Conservation (phyloP, 352 stramenopile species). For the Phytopythium mirpurense region DNA sequence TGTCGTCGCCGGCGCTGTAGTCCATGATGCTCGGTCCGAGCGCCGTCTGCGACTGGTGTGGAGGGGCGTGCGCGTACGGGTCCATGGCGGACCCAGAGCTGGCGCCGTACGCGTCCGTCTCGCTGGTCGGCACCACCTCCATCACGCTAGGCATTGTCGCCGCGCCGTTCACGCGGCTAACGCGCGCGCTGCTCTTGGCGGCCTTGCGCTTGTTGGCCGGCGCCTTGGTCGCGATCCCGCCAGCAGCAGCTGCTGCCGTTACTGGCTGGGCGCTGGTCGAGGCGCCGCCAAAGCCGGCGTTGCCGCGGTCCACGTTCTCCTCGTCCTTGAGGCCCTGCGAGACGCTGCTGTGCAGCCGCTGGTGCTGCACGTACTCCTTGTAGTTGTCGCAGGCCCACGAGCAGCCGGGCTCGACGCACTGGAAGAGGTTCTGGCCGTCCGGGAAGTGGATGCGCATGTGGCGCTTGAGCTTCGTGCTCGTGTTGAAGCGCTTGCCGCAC, state of each 20-base stretch:
- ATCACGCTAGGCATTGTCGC: too few species aligned
- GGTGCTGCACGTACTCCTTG: conserved; percentile 75
- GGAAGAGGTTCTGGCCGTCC: conserved; percentile 70
- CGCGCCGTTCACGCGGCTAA: neutral
- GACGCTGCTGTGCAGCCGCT: conserved; percentile 70
- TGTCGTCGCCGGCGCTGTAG: conserved; percentile 10
- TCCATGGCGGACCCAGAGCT: neutral
- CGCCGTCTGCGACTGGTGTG: neutral
- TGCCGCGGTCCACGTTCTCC: conserved; percentile 15
- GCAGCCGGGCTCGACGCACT: conserved; percentile 49
- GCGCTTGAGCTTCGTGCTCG: conserved; percentile 84
- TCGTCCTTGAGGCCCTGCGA: conserved; percentile 20
- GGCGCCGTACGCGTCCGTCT: neutral
- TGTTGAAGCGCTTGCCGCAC: conserved; percentile 86
- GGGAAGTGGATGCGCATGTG: conserved; percentile 88
- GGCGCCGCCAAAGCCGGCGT: conserved; percentile 9
- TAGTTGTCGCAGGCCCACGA: conserved; percentile 76
- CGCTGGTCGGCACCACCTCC: neutral
- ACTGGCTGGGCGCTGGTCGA: neutral
- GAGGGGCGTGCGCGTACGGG: neutral
- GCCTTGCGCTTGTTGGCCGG: neutral
- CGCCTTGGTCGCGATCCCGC: conserved; percentile 4
- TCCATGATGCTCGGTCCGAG: conserved; percentile 7
- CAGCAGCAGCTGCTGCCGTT: neutral
- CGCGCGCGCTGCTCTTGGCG: neutral